Conservation (phyloP, 139 green algal genomes). For the Nannochloris sp. region DNA sequence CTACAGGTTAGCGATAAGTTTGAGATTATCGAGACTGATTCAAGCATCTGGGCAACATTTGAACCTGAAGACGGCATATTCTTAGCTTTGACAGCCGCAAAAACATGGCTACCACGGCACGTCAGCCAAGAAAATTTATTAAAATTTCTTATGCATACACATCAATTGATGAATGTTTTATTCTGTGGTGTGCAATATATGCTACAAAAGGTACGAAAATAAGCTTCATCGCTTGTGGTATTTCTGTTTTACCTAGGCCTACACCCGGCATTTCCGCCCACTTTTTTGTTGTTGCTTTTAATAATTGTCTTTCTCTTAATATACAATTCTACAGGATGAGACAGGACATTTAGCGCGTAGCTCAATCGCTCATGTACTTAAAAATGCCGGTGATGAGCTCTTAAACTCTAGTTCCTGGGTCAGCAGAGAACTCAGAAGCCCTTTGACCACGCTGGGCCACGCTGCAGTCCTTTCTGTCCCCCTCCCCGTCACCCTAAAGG, state of each 20-base stretch:
- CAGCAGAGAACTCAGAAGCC: slow-evolving; percentile 30
- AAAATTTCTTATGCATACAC: slow-evolving; percentile 13
- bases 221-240: too few relatives aligned
- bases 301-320: not conserved
- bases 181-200: slow-evolving; percentile 16
- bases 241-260: too few relatives aligned
- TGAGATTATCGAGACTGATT: slow-evolving; percentile 23
- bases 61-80: slow-evolving; percentile 20
- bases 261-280: too few relatives aligned
- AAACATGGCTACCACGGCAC: slow-evolving; percentile 14
- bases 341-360: not conserved
- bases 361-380: not conserved
- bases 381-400: not conserved
- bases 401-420: not conserved
- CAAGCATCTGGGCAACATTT: slow-evolving; percentile 19
- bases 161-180: slow-evolving; percentile 18
- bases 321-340: not conserved
- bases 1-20: too few relatives aligned
- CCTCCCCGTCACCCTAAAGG: not conserved
- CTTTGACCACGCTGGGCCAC: not conserved
- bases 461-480: slow-evolving; percentile 5
- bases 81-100: slow-evolving; percentile 17
- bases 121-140: slow-evolving; percentile 4
- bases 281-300: too few relatives aligned
- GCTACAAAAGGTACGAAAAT: slow-evolving; percentile 13